Base-by-base conservation (phyloP, 2,329 filamentous ascomycete genomes). In the Pseudophaeomoniella oleicola region DNA sequence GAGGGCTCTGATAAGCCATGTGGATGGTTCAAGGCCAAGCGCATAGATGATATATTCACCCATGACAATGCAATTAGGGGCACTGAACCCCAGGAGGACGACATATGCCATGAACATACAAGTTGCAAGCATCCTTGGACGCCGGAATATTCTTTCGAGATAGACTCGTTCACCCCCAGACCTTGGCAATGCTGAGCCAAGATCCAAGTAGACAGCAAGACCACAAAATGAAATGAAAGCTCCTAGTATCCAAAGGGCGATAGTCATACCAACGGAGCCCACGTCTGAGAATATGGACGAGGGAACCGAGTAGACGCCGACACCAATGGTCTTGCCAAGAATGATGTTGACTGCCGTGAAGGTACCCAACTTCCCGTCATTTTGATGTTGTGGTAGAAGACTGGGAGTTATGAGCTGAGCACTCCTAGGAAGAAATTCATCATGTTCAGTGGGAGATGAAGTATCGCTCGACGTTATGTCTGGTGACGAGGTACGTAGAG, bases 241-340 rank as follows among this genome's bases (percentile, higher is more conserved):
- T 19, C 67, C 70, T 6, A 72, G 51, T 1, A 71, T 58, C 71
- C 71, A 75, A 14, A 75, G 51, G 32, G 69, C 55, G 11, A 75
- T 51, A 5, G 63, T 58, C 32, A 71, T 61, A 2, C 71, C 71
- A 3, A 73, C 69, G 5, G 63, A 71, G 0, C 70, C 69, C 2
- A 69, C 64, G 1, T 66, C 63, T 5, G 61, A 59, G 39, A 71
- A 70, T 34, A 75, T 69, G n/a, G 69, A 67, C 2, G 66, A 66
- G 1, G 71, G 71, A 1, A 71, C 70, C 1, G 69, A 70, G 46
- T 72, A 75, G 16, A 70, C 55, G 42, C 64, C 57, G 6, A 62
- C 52, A 2, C 62, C 62, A 16, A 64, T 46, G 34, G 51, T 54
- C 10, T 38, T 48, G 16, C 49, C 60, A 32, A 66, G 62, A 43